Evolutionary conservation across 2,329 filamentous ascomycete species (phyloP).

Genomic region (Xylaria sp.): DNA sequence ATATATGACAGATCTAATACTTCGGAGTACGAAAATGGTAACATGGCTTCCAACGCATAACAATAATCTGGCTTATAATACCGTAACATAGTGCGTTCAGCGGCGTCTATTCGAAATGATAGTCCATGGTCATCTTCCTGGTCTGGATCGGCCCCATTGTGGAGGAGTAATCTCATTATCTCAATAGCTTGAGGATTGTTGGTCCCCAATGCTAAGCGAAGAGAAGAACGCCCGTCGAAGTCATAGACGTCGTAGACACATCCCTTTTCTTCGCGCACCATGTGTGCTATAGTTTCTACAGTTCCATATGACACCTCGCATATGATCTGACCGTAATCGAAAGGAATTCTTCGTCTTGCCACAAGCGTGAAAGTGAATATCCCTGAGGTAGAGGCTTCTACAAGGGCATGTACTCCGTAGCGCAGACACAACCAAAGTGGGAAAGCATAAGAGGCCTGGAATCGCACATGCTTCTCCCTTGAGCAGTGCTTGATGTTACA

Average conservation of each 20-base stretch:
- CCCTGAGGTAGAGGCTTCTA: slow-evolving; percentile 2
- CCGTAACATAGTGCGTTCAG: too few relatives aligned
- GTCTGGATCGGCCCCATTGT: slow-evolving; percentile 7
- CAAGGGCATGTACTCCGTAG: not conserved
- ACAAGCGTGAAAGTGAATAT: not conserved
- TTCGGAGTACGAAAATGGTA: not conserved
- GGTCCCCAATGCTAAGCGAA: not conserved
- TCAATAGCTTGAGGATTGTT: not conserved
- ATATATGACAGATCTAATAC: not conserved
- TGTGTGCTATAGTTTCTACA: not conserved
- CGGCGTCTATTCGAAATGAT: too few relatives aligned
- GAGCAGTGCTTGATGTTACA: not conserved
- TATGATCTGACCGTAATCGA: not conserved
- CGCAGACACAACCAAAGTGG: not conserved
- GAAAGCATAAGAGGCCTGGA: not conserved
- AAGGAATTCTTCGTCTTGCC: not conserved
- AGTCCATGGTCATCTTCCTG: not conserved
- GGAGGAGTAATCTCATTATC: not conserved
- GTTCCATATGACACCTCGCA: not conserved
- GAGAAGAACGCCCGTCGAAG: not conserved
- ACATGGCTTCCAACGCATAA: not conserved
- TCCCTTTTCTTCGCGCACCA: not conserved
- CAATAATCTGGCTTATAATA: not conserved
- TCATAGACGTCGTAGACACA: not conserved
- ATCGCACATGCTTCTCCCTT: not conserved